Conservation (phyloP, 305 asterid species). For the Ruellia speciosa region DNA sequence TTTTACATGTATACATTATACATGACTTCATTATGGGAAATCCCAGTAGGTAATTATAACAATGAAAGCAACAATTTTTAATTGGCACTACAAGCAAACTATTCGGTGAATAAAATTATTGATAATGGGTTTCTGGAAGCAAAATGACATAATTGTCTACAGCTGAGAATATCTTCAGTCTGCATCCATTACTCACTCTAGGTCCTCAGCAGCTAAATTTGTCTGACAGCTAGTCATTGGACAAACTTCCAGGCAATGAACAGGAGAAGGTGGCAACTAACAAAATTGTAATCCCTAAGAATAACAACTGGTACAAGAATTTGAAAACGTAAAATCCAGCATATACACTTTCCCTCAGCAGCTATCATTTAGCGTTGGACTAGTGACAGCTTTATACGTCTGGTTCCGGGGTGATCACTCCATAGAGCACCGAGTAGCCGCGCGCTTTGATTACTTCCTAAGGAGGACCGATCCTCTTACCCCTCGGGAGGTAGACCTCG, state of each 20-base stretch:
- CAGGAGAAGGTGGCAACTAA: neutral
- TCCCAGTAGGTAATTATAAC: neutral
- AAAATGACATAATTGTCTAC: slow-evolving; percentile 5
- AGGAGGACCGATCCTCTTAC: slow-evolving; percentile 29
- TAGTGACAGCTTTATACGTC: slow-evolving; percentile 39
- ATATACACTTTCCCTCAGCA: neutral
- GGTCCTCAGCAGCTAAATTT: neutral
- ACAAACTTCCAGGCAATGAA: too few species aligned
- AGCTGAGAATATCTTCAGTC: slow-evolving; percentile 5
- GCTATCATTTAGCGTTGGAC: slow-evolving; percentile 27
- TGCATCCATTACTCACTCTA: neutral
- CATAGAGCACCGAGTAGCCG: slow-evolving; percentile 44
- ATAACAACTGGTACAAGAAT: slow-evolving; percentile 7
- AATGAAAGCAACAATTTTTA: too few species aligned
- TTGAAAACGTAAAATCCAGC: neutral
- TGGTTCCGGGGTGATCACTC: slow-evolving; percentile 36
- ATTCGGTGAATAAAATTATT: too few species aligned
- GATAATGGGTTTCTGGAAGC: neutral
- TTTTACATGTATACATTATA: too few species aligned
- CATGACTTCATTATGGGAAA: neutral
- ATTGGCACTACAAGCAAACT: too few species aligned
- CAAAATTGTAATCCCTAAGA: neutral
- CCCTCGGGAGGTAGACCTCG: too few species aligned
- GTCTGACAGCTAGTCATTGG: too few species aligned
- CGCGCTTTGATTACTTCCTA: slow-evolving; percentile 45